Percentiles rank a stretch among this genome's conserved stretches.
phyloP scores from a whole-genome alignment of 352 stramenopile species.

The Poterioochromonas sp. region DNA sequence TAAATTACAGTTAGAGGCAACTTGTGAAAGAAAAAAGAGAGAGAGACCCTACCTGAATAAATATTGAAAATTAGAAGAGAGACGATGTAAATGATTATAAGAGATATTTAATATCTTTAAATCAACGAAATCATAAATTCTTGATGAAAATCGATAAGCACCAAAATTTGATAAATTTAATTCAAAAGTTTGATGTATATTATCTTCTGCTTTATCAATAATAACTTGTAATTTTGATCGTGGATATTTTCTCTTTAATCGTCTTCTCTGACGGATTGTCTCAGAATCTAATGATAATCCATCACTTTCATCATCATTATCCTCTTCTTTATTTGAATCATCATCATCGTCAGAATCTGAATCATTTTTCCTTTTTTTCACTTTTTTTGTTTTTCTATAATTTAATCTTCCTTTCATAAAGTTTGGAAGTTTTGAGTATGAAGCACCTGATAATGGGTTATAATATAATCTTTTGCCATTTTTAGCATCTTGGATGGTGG shows the following conservation, averaged over 20 bases:
- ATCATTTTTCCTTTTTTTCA: background rate
- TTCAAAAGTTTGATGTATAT: background rate
- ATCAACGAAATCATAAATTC: slow-evolving; percentile 11
- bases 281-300: background rate
- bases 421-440: background rate
- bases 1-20: background rate
- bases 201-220: slow-evolving; percentile 18
- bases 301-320: slow-evolving; percentile 24
- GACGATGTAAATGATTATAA: slow-evolving; percentile 2
- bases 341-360: background rate
- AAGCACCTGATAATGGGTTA: background rate
- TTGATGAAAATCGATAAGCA: background rate
- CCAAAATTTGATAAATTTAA: slow-evolving; percentile 1
- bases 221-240: background rate
- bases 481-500: background rate
- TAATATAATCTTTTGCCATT: background rate
- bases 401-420: slow-evolving; percentile 3
- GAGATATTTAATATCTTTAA: slow-evolving; percentile 19
- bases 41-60: background rate
- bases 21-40: background rate
- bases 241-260: slow-evolving; percentile 23
- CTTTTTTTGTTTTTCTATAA: background rate
- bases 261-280: background rate
- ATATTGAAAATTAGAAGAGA: slow-evolving; percentile 21
- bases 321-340: background rate